Evolutionary conservation across 2,329 filamentous ascomycete species (phyloP).

Genomic region (Didymella pinodella): DNA sequence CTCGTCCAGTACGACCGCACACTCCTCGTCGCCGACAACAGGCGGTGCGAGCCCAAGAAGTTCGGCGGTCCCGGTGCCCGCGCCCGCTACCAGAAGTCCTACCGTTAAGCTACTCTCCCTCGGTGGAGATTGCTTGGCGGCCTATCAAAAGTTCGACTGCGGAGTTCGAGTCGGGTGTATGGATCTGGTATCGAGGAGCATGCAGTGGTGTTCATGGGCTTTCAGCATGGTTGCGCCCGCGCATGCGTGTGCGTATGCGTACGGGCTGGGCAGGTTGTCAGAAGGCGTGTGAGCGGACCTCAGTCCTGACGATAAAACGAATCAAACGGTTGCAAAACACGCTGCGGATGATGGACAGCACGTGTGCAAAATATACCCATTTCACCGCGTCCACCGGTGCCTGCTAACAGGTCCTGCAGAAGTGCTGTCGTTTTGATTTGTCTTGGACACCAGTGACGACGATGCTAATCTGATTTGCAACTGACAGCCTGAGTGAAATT

Average conservation of each 20-base stretch:
- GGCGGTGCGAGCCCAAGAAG: slow-evolving; percentile 99
- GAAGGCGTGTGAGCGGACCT: slow-evolving; percentile 35
- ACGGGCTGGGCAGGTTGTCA: slow-evolving; percentile 36
- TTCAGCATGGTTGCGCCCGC: slow-evolving; percentile 44
- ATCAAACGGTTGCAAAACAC: slow-evolving; percentile 50
- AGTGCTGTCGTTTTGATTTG: slow-evolving; percentile 1
- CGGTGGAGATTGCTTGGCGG: slow-evolving; percentile 9
- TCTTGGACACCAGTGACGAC: not conserved
- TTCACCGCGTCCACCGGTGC: slow-evolving; percentile 26
- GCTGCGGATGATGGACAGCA: slow-evolving; percentile 26
- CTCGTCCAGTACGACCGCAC: slow-evolving; percentile 96
- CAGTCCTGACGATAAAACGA: slow-evolving; percentile 51
- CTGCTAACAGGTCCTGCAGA: slow-evolving; percentile 15
- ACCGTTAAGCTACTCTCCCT: slow-evolving; percentile 74
- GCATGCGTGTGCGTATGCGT: slow-evolving; percentile 34
- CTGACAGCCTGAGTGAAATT: not conserved
- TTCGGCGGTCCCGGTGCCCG: slow-evolving; percentile 92
- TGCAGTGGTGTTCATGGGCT: slow-evolving; percentile 50
- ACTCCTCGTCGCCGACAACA: slow-evolving; percentile 98
- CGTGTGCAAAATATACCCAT: slow-evolving; percentile 22
- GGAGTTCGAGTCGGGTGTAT: not conserved
- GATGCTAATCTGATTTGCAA: no score
- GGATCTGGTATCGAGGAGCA: slow-evolving; percentile 34
- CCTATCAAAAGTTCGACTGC: not conserved
- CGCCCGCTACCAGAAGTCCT: slow-evolving; percentile 98